These are phyloP conservation scores for Edaphochlamys debaryana DNA, from an alignment of 139 green algal genomes.

Conservation along the genomic window DNA sequence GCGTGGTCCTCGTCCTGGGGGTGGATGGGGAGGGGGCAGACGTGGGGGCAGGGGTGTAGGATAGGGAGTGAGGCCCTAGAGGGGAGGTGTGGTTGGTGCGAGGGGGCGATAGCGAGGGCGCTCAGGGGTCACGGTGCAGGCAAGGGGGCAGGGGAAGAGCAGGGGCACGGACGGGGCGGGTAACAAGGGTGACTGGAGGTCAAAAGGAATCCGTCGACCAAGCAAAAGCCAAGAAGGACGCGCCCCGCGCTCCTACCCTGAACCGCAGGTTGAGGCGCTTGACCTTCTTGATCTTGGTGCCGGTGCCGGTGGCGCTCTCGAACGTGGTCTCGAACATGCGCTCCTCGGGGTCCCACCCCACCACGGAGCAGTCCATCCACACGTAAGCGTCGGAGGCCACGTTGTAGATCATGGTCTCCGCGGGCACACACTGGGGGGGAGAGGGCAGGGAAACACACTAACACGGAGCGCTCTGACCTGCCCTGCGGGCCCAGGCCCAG, in stretches of 20 bases:
- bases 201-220: no score
- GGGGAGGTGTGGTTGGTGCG: not conserved
- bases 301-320: not conserved
- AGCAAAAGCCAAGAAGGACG: no score
- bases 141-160: no score
- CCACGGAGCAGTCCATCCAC: conserved; percentile 46
- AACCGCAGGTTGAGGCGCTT: conserved; percentile 61
- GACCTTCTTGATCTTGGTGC: conserved; percentile 48
- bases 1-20: conserved; percentile 43
- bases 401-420: conserved; percentile 47
- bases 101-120: no score
- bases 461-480: no score
- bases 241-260: no score
- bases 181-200: no score
- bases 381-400: conserved; percentile 26
- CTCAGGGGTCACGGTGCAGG: no score
- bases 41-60: not conserved
- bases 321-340: conserved; percentile 40
- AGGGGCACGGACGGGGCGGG: no score
- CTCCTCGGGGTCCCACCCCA: conserved; percentile 39
- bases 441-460: not conserved
- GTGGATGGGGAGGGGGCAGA: no score
- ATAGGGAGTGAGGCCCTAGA: not conserved
- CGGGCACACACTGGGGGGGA: conserved; percentile 20
- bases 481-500: no score